Percentiles rank a stretch among this genome's conserved stretches.
phyloP scores from a whole-genome alignment of 1,284 basidiomycete genomes.

The Anthracocystis panici-leucophaei region DNA sequence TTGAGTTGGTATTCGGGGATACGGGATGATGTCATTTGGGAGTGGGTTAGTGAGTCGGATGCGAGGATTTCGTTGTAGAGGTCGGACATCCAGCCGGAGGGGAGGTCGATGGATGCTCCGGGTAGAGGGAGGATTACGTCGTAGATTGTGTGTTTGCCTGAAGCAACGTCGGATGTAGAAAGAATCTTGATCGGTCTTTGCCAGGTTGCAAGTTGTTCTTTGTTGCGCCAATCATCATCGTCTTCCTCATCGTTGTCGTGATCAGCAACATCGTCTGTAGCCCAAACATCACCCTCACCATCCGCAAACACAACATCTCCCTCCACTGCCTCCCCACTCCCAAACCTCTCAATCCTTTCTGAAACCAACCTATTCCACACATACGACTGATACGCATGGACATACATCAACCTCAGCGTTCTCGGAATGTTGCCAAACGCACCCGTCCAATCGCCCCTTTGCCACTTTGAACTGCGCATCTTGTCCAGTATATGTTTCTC shows the following conservation, averaged over 20 bases:
- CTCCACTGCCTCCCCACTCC: slow-evolving; percentile 79
- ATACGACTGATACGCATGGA: slow-evolving; percentile 98
- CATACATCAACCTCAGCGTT: slow-evolving; percentile 95
- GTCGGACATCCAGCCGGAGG: slow-evolving; percentile 83
- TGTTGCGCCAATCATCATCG: slow-evolving; percentile 32
- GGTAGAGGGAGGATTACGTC: slow-evolving; percentile 96
- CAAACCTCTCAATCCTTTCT: slow-evolving; percentile 84
- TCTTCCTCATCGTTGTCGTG: slow-evolving; percentile 18
- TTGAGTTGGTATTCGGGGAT: slow-evolving; percentile 83
- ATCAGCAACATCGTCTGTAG: slow-evolving; percentile 6
- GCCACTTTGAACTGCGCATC: slow-evolving; percentile 73
- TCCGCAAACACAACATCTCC: slow-evolving; percentile 77
- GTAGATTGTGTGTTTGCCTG: slow-evolving; percentile 80
- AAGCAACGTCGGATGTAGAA: slow-evolving; percentile 78
- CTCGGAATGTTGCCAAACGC: slow-evolving; percentile 55
- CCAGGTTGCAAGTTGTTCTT: slow-evolving; percentile 47
- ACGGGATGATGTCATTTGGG: slow-evolving; percentile 78
- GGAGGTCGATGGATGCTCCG: slow-evolving; percentile 90
- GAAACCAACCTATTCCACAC: slow-evolving; percentile 97
- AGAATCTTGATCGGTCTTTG: slow-evolving; percentile 79
- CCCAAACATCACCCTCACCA: slow-evolving; percentile 31
- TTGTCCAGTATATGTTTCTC: slow-evolving; percentile 91
- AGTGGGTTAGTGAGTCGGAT: slow-evolving; percentile 86
- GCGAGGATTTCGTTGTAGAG: slow-evolving; percentile 83
- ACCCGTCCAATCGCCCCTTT: slow-evolving; percentile 51